These are phyloP conservation scores for Parietichytrium sp. DNA, from an alignment of 108 stramenopile genomes.

Conservation along the genomic window DNA sequence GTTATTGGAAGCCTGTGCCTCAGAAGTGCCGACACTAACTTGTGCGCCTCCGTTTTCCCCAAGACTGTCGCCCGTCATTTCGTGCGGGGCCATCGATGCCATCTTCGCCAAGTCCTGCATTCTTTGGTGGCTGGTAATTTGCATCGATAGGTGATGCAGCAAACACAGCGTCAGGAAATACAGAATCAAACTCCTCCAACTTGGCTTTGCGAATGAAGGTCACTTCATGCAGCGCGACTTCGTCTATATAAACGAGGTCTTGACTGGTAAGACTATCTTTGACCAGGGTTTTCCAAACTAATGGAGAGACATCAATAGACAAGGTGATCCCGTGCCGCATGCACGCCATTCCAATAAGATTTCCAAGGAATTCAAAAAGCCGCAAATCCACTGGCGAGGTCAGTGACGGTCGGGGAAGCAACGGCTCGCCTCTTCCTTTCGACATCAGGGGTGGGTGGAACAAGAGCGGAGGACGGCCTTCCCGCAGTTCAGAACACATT, in stretches of 20 bases:
- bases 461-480: not conserved
- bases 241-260: conserved; percentile 24
- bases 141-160: conserved; percentile 8
- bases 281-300: conserved; percentile 5
- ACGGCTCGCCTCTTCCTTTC: not conserved
- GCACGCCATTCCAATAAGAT: not conserved
- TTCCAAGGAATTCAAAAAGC: conserved; percentile 36
- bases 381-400: conserved; percentile 17
- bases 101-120: not conserved
- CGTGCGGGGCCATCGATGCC: not conserved
- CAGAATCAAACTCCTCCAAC: not conserved
- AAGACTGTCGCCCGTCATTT: too few relatives aligned
- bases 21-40: not conserved
- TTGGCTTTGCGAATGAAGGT: not conserved
- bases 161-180: not conserved
- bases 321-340: conserved; percentile 7
- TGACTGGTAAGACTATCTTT: not conserved
- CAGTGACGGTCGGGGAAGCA: conserved; percentile 19
- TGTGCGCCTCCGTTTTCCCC: not conserved
- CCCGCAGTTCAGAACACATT: not conserved
- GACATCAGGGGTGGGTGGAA: not conserved
- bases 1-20: not conserved
- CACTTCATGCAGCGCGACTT: conserved; percentile 29
- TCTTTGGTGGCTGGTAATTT: not conserved
- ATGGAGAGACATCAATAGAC: conserved; percentile 12